phyloP scores from a whole-genome alignment of 2,329 filamentous ascomycete species.

The Colletotrichum phormii region DNA sequence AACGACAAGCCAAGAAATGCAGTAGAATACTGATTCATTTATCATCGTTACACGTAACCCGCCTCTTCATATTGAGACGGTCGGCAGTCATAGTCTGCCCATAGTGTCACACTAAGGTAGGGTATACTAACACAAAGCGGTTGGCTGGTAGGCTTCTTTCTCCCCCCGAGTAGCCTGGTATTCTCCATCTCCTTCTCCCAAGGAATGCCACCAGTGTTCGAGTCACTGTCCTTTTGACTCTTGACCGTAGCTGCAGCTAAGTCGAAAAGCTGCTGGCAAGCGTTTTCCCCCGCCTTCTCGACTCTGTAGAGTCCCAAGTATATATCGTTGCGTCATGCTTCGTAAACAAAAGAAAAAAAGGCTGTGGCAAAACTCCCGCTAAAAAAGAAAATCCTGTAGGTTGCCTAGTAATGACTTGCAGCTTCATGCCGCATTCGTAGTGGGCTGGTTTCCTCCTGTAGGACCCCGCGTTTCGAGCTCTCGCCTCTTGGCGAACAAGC shows the following conservation, averaged over 20 bases:
- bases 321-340: constrained; percentile 23
- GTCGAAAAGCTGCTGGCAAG: not conserved
- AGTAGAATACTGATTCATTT: constrained; percentile 4
- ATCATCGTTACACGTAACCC: constrained; percentile 22
- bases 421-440: constrained; percentile 20
- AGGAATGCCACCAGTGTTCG: not conserved
- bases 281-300: not conserved
- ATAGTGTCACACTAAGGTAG: not conserved
- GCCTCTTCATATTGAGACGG: not conserved
- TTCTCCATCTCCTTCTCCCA: not conserved
- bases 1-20: too few relatives aligned
- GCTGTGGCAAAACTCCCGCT: constrained; percentile 29
- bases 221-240: not conserved
- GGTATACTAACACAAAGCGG: not conserved
- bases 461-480: constrained; percentile 67
- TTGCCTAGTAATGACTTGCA: not conserved
- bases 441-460: constrained; percentile 41
- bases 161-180: not conserved
- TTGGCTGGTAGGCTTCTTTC: not conserved
- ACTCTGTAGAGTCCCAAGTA: constrained; percentile 10
- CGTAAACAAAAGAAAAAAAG: constrained; percentile 10
- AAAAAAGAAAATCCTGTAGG: not conserved
- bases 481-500: constrained; percentile 77
- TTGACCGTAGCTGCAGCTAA: not conserved
- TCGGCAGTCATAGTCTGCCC: constrained; percentile 11